Evolutionary conservation across 371 early-diverging fungal species (phyloP).

Genomic region (Mortierella sp.): DNA sequence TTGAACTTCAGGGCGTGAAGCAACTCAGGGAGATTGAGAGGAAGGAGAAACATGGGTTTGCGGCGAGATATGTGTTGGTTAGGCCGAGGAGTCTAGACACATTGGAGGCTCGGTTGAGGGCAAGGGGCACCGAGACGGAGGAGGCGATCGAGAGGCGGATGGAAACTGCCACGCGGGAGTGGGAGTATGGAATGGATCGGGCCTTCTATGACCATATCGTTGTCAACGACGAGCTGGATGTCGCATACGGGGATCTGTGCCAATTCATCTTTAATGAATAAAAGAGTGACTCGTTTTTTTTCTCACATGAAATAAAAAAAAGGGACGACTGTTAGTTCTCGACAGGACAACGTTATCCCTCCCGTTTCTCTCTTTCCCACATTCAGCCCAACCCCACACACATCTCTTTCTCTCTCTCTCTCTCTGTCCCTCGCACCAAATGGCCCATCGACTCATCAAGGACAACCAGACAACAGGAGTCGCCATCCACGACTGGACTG

Average conservation of each 20-base stretch:
- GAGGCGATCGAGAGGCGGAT: slow-evolving; percentile 80
- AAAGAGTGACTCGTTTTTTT: neutral
- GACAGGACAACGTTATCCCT: neutral
- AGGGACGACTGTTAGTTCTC: neutral
- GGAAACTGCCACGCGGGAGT: slow-evolving; percentile 77
- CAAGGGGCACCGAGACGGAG: slow-evolving; percentile 90
- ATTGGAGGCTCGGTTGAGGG: slow-evolving; percentile 83
- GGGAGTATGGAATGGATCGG: slow-evolving; percentile 79
- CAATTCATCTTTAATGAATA: slow-evolving; percentile 69
- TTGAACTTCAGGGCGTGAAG: slow-evolving; percentile 90
- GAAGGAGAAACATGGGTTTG: slow-evolving; percentile 46
- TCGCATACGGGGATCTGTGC: slow-evolving; percentile 79
- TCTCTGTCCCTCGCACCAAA: neutral
- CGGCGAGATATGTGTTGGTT: slow-evolving; percentile 85
- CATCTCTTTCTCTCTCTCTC: neutral
- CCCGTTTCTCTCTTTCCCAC: neutral
- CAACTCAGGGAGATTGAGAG: slow-evolving; percentile 64
- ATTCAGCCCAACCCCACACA: neutral
- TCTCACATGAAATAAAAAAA: neutral
- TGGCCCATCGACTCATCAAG: slow-evolving; percentile 44
- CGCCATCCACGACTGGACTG: slow-evolving; percentile 70
- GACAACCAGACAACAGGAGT: slow-evolving; percentile 63
- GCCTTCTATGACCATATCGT: slow-evolving; percentile 83
- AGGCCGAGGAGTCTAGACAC: slow-evolving; percentile 83
- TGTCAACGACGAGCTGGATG: slow-evolving; percentile 86